These are phyloP conservation scores for Pseudogymnoascus destructans DNA, from an alignment of 2,329 filamentous ascomycete genomes.

Conservation along the genomic window DNA sequence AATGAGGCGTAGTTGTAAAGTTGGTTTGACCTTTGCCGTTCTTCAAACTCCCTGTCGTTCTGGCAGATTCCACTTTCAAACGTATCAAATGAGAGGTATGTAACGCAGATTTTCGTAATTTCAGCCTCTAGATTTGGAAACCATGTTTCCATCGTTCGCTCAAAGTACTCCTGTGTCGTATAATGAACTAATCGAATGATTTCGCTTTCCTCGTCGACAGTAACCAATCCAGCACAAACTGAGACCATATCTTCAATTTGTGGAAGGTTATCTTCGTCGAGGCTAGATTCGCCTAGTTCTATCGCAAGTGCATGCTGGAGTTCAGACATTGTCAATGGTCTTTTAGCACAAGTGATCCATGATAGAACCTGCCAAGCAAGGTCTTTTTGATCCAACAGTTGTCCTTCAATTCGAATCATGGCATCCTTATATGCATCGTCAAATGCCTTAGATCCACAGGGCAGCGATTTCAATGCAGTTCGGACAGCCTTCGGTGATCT, in stretches of 20 bases:
- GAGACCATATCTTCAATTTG: constrained; percentile 12
- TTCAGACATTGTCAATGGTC: constrained; percentile 21
- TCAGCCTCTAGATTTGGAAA: constrained; percentile 13
- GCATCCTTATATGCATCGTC: constrained; percentile 19
- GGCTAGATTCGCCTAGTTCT: constrained; percentile 13
- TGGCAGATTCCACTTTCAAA: constrained; percentile 18
- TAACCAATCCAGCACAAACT: constrained; percentile 18
- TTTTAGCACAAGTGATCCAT: constrained; percentile 14
- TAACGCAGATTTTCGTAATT: constrained; percentile 15
- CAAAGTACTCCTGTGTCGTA: constrained; percentile 32
- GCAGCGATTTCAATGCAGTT: constrained; percentile 22
- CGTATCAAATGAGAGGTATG: constrained; percentile 22
- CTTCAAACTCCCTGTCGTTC: constrained; percentile 10
- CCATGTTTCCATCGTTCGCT: constrained; percentile 14
- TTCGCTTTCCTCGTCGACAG: constrained; percentile 17
- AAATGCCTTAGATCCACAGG: constrained; percentile 17
- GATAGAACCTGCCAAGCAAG: constrained; percentile 25
- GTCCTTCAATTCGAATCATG: constrained; percentile 25
- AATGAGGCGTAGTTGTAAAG: constrained; percentile 16
- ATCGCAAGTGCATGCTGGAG: constrained; percentile 27
- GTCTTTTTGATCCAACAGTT: constrained; percentile 17
- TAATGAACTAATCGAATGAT: constrained; percentile 19
- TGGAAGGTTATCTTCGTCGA: constrained; percentile 19
- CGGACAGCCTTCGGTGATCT: constrained; percentile 21
- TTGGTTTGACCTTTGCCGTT: constrained; percentile 8